Evolutionary conservation across 176 grass and related monocot genomes (phyloP).

Genomic region (Puya raimondii): DNA sequence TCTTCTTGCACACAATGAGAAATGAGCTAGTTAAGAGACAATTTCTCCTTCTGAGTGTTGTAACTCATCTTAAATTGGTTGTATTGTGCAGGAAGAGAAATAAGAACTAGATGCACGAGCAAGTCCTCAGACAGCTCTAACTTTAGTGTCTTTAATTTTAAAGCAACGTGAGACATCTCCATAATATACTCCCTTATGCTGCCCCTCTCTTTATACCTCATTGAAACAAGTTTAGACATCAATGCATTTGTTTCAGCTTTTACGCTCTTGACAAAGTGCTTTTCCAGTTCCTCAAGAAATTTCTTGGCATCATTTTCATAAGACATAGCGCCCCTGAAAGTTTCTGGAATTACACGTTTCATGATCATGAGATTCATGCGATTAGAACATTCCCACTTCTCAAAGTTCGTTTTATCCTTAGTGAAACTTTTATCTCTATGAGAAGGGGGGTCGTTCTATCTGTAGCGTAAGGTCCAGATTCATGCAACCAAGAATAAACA

Average conservation of each 20-base stretch:
- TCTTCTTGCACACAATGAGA: not conserved
- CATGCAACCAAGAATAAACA: not conserved
- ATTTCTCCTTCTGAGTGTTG: not conserved
- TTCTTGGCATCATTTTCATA: not conserved
- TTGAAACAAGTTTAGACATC: not conserved
- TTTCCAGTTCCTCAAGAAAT: not conserved
- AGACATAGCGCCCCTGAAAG: not conserved
- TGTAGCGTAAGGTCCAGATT: not conserved
- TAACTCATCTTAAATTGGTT: not conserved
- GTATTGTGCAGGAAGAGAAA: not conserved
- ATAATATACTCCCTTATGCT: not conserved
- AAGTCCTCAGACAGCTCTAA: not conserved
- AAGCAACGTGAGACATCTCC: slow-evolving; percentile 1
- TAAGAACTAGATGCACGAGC: not conserved
- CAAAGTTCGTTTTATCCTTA: not conserved
- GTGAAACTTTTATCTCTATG: not conserved
- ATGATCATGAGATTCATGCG: slow-evolving; percentile 1
- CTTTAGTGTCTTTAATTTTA: not conserved
- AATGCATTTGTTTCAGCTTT: too few species aligned
- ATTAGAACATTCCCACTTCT: not conserved
- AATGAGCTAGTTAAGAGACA: not conserved
- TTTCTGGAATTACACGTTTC: not conserved
- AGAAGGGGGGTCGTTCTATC: not conserved
- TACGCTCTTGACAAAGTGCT: not conserved
- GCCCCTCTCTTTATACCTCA: not conserved